Evolutionary conservation across 2,329 filamentous ascomycete species (phyloP), one percentile per base, ranked within the genome.

Genomic region (Rugonectria rugulosa): DNA sequence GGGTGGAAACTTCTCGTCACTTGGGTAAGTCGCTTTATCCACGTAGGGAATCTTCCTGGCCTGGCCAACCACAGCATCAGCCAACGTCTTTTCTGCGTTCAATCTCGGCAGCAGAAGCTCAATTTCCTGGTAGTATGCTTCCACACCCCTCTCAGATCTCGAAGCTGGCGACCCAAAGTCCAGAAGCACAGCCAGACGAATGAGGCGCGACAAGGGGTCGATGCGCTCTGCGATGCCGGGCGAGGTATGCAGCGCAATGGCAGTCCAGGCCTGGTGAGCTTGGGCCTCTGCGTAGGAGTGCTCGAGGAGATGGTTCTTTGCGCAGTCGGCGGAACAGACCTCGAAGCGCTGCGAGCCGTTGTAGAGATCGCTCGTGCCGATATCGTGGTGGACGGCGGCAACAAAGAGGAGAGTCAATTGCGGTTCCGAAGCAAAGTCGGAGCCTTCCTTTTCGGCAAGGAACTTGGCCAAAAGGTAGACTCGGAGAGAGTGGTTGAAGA

Each of bases 201-300:
- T 51, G 10, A 71, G 61, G 7, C 71, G 61, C 3, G 71, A 64
- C 6, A 72, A 61, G 10, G 72, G 65, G 48, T 70, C 68, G 26
- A 75, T 68, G 6, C 72, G 68, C 60, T 76, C 73, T 2, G 73
- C 72, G 26, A 75, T 72, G 1, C 73, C 73, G 0, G 66, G 62
- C 38, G 67, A 73, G 3, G 70, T 70, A 53, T 76, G 73, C 29
- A 75, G 15, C 9, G 71, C 65, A 31, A 75, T 70, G 20, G 73
- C 70, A 12, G 68, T 64, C 73, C 73, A 76, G 21, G 71, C 68
- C 27, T 69, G 65, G 41, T 70, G 70, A 6, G 64, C 57, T 11
- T 66, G 58, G 5, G 47, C 32, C 21, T 70, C 65, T 21, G 60
- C 32, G n/a, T 64, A 34, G 11, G 60, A 66, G 42, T 73, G 64